phyloP scores from a whole-genome alignment of 2,329 filamentous ascomycete species.

The Zasmidium angulare region DNA sequence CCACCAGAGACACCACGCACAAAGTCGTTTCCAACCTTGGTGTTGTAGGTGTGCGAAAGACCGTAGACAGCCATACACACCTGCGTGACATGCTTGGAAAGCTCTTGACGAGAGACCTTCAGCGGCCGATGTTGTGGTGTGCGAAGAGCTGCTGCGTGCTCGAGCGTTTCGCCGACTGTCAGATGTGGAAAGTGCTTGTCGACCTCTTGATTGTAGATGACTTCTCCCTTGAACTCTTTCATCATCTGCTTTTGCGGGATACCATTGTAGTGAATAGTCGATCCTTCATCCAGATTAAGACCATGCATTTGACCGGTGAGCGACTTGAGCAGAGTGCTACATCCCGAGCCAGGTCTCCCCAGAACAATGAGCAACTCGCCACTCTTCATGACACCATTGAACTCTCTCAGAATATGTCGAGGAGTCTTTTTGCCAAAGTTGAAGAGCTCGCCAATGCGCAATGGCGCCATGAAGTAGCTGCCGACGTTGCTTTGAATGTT shows the following conservation, averaged over 20 bases:
- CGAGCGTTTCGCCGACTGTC: constrained; percentile 57
- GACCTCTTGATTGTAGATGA: constrained; percentile 48
- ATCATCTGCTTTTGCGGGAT: constrained; percentile 44
- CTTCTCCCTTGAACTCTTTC: constrained; percentile 49
- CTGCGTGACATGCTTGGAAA: constrained; percentile 47
- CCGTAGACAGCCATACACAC: constrained; percentile 57
- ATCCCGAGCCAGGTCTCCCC: constrained; percentile 57
- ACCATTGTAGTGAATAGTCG: constrained; percentile 63
- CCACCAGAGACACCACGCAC: constrained; percentile 60
- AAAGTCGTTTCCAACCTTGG: constrained; percentile 58
- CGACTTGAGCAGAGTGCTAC: constrained; percentile 63
- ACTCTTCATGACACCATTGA: constrained; percentile 53
- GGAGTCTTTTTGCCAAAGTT: constrained; percentile 47
- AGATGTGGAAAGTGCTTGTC: constrained; percentile 58
- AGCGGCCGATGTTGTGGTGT: constrained; percentile 46
- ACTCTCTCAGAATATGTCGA: constrained; percentile 57
- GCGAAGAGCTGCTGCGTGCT: constrained; percentile 56
- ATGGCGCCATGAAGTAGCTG: constrained; percentile 58
- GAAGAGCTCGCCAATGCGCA: constrained; percentile 59
- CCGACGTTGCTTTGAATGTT: constrained; percentile 68
- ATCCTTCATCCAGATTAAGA: constrained; percentile 52
- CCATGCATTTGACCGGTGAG: constrained; percentile 62
- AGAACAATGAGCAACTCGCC: constrained; percentile 52
- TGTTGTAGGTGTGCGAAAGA: constrained; percentile 56
- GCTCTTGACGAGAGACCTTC: constrained; percentile 43